phyloP scores from a whole-genome alignment of 768 basidiomycete species.

The Tulasnella sp. region DNA sequence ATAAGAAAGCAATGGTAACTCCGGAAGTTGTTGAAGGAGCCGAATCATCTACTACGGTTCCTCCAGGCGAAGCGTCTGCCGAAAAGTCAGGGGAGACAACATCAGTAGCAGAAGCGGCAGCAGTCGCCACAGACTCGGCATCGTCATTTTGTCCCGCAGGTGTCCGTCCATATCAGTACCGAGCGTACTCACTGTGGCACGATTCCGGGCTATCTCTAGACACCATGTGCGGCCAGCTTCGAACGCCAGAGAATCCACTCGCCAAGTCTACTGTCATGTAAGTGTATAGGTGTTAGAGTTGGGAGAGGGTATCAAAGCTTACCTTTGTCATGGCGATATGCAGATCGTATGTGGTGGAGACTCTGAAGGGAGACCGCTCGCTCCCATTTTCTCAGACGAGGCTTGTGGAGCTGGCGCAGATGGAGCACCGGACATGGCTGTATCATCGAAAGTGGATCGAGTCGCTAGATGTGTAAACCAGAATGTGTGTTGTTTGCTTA shows the following conservation, averaged over 20 bases:
- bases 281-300: neutral
- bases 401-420: neutral
- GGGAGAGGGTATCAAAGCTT: neutral
- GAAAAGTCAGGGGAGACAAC: too few species aligned
- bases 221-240: neutral
- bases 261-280: conserved; percentile 1
- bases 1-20: too few species aligned
- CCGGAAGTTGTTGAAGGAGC: too few species aligned
- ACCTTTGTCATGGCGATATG: neutral
- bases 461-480: too few species aligned
- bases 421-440: neutral
- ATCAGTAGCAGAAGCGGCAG: too few species aligned
- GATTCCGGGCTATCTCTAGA: neutral
- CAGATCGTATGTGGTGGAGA: neutral
- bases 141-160: too few species aligned
- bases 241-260: neutral
- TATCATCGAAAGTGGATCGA: neutral
- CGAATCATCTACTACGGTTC: too few species aligned
- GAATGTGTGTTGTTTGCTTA: too few species aligned
- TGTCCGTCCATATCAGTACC: neutral
- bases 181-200: conserved; percentile 1
- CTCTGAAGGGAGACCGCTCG: neutral
- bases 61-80: too few species aligned
- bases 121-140: too few species aligned
- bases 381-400: neutral